Evolutionary conservation across 2,329 filamentous ascomycete genomes (phyloP).

Genomic region (Aaosphaeria arxii): DNA sequence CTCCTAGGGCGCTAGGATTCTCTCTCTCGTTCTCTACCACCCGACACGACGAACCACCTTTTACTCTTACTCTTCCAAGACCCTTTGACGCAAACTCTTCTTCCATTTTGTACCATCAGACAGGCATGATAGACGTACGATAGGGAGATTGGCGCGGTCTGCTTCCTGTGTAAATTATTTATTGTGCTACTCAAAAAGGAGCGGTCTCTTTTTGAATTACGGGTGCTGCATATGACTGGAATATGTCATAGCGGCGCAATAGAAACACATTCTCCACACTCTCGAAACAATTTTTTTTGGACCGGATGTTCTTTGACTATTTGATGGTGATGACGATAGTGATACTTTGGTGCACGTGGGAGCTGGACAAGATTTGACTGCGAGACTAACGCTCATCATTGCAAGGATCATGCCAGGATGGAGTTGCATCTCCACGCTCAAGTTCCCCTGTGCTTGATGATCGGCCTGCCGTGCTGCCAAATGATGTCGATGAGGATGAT

Average conservation of each 20-base stretch:
- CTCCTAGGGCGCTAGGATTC: conserved; percentile 6
- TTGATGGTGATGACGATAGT: no score
- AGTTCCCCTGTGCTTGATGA: no score
- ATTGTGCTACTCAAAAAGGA: conserved; percentile 32
- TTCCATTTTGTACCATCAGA: conserved; percentile 34
- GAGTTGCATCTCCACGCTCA: no score
- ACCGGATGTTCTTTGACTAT: not conserved
- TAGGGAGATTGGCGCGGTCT: conserved; percentile 23
- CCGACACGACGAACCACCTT: conserved; percentile 15
- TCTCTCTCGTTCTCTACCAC: conserved; percentile 11
- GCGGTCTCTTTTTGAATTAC: conserved; percentile 23
- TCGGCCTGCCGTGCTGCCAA: no score
- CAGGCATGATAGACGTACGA: conserved; percentile 40
- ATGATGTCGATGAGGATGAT: no score
- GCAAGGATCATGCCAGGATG: no score
- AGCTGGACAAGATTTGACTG: no score
- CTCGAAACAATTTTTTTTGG: not conserved
- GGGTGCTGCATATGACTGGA: conserved; percentile 33
- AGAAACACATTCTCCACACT: conserved; percentile 37
- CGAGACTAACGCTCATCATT: no score
- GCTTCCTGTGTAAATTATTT: conserved; percentile 34
- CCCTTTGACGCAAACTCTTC: conserved; percentile 1
- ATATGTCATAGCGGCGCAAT: conserved; percentile 32
- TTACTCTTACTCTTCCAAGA: conserved; percentile 6
- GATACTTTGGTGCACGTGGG: no score